Evolutionary conservation across 768 basidiomycete genomes (phyloP).

Genomic region (Hericium rajendrae): DNA sequence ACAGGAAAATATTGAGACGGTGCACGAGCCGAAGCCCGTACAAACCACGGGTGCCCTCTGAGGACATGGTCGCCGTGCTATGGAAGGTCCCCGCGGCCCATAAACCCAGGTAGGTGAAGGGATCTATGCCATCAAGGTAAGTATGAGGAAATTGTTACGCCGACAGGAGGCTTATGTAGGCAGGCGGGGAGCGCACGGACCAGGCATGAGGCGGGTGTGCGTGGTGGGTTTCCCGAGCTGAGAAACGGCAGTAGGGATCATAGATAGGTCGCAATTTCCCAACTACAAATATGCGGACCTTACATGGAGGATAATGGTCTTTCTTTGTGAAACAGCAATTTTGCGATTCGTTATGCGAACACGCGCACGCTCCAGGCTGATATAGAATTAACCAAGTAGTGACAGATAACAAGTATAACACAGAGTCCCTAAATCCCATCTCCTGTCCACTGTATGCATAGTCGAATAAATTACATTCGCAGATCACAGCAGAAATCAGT

Average conservation of each 20-base stretch:
- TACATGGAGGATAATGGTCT: neutral
- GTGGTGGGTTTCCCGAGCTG: too few relatives aligned
- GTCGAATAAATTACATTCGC: too few relatives aligned
- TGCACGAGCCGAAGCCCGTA: conserved; percentile 65
- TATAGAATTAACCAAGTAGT: too few relatives aligned
- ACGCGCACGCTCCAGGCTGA: too few relatives aligned
- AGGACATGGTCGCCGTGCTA: conserved; percentile 22
- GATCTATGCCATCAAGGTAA: conserved; percentile 1
- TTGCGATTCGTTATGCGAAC: too few relatives aligned
- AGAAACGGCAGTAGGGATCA: neutral
- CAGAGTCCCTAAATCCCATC: too few relatives aligned
- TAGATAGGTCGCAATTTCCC: neutral
- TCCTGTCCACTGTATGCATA: too few relatives aligned
- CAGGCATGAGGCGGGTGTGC: neutral
- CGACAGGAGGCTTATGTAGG: neutral
- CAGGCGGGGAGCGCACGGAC: neutral
- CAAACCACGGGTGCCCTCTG: conserved; percentile 14
- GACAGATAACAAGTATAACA: too few relatives aligned
- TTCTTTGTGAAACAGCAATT: too few relatives aligned
- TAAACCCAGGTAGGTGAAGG: neutral
- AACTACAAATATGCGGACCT: neutral
- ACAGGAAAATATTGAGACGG: conserved; percentile 75
- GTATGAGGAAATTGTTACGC: neutral
- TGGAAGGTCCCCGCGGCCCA: conserved; percentile 5
- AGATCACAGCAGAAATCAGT: too few relatives aligned